Base-by-base conservation (phyloP, 2,329 filamentous ascomycete genomes). In the Fusarium sp. region DNA sequence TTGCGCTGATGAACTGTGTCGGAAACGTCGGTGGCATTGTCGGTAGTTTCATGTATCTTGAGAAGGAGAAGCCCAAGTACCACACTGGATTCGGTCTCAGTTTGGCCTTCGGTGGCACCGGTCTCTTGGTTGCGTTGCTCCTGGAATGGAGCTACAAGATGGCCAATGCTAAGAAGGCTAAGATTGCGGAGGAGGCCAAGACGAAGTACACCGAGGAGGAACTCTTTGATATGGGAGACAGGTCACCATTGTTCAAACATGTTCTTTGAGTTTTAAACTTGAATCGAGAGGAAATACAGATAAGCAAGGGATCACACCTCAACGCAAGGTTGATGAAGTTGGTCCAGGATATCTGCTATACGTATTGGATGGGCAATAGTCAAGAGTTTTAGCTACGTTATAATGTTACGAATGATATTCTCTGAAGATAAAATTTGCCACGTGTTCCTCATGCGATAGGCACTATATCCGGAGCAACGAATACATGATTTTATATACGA, bases 11-110 rank as follows among this genome's bases (percentile, higher is more conserved):
- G 73, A 75, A 74, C 54, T 69, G 70, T 13, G 63, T 75, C n/a
- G 74, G 74, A 1, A 76, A 76, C 15, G 60, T 72, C 2, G 74
- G 74, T 20, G 74, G 74, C 10, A 73, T 76, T 7, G 65, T 75
- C 1, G 74, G 74, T 6, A 75, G 73, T 4, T 76, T 72, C 20
- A 76, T 75, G 62, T 76, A 73, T 14, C 57, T 73, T 0, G 72
- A 75, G 44, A 53, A 32, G 4, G 74, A 75, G 56, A 71, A 68
- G 8, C 85, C 86, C 0, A 82, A 86, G 81, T 89, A 89, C 63
- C 84, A 72, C 40, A 78, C 78, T 1, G 78, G 78, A 1, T 80
- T 79, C n/a, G 78, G 78, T 5, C 68, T 80, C 32, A 72, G 72
- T 22, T 53, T 79, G 54, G 76, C 76, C 2, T 76, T 80, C 30